phyloP scores from a whole-genome alignment of 1,284 basidiomycete species.

The Ganoderma resinaceum region DNA sequence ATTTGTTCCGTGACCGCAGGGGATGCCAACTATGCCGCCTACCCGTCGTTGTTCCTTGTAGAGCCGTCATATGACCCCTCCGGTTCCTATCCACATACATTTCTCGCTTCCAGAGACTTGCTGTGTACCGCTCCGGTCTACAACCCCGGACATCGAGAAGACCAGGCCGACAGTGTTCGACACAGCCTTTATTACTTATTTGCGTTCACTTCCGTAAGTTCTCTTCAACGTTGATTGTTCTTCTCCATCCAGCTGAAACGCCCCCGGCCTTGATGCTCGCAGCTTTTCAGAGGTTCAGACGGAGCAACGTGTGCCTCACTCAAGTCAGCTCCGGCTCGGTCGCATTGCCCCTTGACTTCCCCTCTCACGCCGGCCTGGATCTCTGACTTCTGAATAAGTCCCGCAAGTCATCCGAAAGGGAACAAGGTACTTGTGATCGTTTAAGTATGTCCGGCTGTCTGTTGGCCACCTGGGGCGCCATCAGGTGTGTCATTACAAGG shows the following conservation, averaged over 20 bases:
- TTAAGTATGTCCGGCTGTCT: not conserved
- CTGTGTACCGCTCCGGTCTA: no score
- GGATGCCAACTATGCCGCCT: not conserved
- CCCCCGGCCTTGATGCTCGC: not conserved
- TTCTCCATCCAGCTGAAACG: conserved; percentile 6
- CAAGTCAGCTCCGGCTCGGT: not conserved
- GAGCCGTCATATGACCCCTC: not conserved
- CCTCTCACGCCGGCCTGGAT: not conserved
- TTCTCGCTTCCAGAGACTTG: not conserved
- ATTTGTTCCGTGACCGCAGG: not conserved
- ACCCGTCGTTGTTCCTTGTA: not conserved
- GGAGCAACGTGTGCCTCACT: not conserved
- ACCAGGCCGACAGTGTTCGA: not conserved
- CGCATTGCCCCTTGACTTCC: not conserved
- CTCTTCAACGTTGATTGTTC: not conserved
- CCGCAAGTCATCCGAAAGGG: not conserved
- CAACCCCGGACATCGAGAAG: not conserved
- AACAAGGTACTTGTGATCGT: not conserved
- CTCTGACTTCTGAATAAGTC: not conserved
- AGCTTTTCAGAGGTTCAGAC: not conserved
- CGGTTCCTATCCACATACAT: not conserved
- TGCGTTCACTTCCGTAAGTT: not conserved
- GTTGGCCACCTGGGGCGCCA: not conserved
- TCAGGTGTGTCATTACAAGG: not conserved
- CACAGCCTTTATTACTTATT: no score